Conservation (phyloP, 352 stramenopile species). For the Pythium utonaiense region DNA sequence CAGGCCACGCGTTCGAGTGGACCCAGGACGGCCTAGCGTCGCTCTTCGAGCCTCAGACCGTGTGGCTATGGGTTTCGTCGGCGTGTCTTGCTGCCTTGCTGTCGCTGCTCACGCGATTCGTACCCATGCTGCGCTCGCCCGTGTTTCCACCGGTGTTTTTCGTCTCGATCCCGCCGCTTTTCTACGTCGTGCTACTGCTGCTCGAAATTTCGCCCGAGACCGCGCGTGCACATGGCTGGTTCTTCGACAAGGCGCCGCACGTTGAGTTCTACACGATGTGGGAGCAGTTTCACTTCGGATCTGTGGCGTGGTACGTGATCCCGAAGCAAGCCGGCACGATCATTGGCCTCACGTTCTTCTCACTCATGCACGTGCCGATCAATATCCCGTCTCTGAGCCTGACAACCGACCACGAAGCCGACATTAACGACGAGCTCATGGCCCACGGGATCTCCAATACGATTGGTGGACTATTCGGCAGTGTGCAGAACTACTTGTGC, state of each 20-base stretch:
- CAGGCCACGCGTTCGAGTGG: conserved; percentile 60
- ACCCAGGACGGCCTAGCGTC: conserved; percentile 41
- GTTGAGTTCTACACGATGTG: conserved; percentile 74
- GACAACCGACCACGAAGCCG: conserved; percentile 79
- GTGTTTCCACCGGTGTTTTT: conserved; percentile 80
- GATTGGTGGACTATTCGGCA: conserved; percentile 78
- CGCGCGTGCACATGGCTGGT: conserved; percentile 65
- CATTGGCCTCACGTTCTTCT: conserved; percentile 89
- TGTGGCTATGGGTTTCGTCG: conserved; percentile 72
- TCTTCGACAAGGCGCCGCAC: conserved; percentile 63
- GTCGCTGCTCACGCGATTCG: conserved; percentile 48
- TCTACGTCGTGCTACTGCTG: conserved; percentile 61
- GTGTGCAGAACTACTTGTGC: conserved; percentile 91
- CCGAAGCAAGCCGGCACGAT: conserved; percentile 77
- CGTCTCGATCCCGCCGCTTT: conserved; percentile 72
- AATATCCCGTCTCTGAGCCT: conserved; percentile 91
- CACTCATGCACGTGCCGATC: conserved; percentile 94
- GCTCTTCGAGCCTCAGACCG: conserved; percentile 43
- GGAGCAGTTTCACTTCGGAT: conserved; percentile 68
- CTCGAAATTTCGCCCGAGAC: conserved; percentile 51
- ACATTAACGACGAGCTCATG: conserved; percentile 93
- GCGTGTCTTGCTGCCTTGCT: conserved; percentile 49
- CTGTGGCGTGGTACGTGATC: conserved; percentile 67
- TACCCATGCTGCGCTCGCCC: conserved; percentile 36
- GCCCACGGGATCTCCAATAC: conserved; percentile 92